Evolutionary conservation across 2,329 filamentous ascomycete genomes (phyloP).

Genomic region (Fusarium devonianum): DNA sequence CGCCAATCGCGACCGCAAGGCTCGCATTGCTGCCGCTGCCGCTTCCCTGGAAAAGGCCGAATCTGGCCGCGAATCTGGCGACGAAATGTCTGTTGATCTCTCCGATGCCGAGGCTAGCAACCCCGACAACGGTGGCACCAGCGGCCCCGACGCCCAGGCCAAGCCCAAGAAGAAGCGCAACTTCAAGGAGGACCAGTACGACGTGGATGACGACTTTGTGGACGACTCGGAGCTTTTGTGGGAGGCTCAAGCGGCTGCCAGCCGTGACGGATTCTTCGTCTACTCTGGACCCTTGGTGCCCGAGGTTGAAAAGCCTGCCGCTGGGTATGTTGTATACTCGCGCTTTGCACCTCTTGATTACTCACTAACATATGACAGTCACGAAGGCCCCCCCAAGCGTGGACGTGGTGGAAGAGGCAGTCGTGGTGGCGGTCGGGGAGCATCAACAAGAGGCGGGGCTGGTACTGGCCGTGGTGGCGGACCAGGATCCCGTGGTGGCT

Average conservation of each 20-base stretch:
- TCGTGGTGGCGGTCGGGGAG: slow-evolving; percentile 65
- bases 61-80: slow-evolving; percentile 71
- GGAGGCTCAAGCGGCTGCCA: slow-evolving; percentile 94
- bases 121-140: slow-evolving; percentile 76
- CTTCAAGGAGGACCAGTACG: slow-evolving; percentile 83
- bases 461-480: slow-evolving; percentile 57
- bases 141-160: slow-evolving; percentile 66
- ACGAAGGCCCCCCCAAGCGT: slow-evolving; percentile 76
- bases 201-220: slow-evolving; percentile 83
- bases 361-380: slow-evolving; percentile 58
- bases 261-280: slow-evolving; percentile 96
- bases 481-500: slow-evolving; percentile 78
- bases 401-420: slow-evolving; percentile 62
- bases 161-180: slow-evolving; percentile 82
- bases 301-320: slow-evolving; percentile 77
- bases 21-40: slow-evolving; percentile 87
- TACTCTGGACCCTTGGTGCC: slow-evolving; percentile 92
- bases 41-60: slow-evolving; percentile 81
- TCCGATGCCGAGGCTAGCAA: slow-evolving; percentile 83
- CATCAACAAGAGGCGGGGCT: slow-evolving; percentile 63
- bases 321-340: slow-evolving; percentile 55
- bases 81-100: slow-evolving; percentile 84
- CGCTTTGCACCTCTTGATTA: not conserved
- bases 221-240: slow-evolving; percentile 95
- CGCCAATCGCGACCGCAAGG: slow-evolving; percentile 85